Base-by-base conservation (phyloP, 1,139 yeast species). In the Debaryomyces udenii region DNA sequence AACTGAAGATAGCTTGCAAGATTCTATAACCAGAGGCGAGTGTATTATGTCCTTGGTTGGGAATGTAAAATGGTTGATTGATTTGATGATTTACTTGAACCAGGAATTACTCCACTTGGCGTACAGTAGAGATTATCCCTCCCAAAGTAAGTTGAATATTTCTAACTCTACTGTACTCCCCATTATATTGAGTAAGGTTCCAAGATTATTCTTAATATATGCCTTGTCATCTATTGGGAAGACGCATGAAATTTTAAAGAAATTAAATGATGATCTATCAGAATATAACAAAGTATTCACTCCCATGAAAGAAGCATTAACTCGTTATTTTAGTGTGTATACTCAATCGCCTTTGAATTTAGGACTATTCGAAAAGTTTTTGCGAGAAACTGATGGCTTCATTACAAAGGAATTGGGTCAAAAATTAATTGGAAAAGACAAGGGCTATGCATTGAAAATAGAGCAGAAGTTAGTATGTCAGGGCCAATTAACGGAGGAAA, bases 51-150 rank as follows among this genome's bases (percentile, higher is more conserved):
- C 86, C 14, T 70, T 85, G 39, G 60, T 86, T 15, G 96, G 96
- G 0, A 76, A 82, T 31, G 76, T 84, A n/a, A 75, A 87, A 50
- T 89, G 96, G 95, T 72, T 84, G 44, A 70, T 86, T 31, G 96
- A 88, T 55, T 73, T 86, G 43, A 68, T 86, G 51, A 77, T 81
- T 0, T 79, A 77, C 46, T 59, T 85, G 35, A 78, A 81, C 43
- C 94, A 88, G 56, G 95, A 88, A 49, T 59, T 89, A 16, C 62
- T 79, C 14, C 75, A 71, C 38, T 53, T 72, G 16, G 49, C 64
- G 14, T 53, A 56, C 44, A 48, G 54, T 24, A 52, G 55, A 37
- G 50, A 51, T 22, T 49, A 55, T 38, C 54, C 59, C 1, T 37
- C 53, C 6, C 47, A 48, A 17, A 60, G 67, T 42, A 55, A 52